Evolutionary conservation across 345 rosid genomes (phyloP).

Genomic region (Aquilaria sinensis): DNA sequence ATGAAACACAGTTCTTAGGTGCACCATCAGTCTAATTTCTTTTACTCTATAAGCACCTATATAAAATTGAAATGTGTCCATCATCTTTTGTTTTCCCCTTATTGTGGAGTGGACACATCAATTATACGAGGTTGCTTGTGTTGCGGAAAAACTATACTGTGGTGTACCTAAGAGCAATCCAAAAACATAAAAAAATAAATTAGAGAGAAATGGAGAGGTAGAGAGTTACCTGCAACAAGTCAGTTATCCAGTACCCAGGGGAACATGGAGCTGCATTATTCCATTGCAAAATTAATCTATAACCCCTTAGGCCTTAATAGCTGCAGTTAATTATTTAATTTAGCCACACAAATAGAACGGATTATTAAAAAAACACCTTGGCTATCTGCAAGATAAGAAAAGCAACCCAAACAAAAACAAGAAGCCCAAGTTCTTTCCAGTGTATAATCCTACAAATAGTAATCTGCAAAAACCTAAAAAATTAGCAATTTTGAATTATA

Average conservation of each 20-base stretch:
- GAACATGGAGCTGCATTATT: constrained; percentile 50
- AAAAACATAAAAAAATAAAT: no score
- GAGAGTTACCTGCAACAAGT: constrained; percentile 49
- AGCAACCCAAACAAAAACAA: constrained; percentile 66
- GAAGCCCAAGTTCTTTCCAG: constrained; percentile 85
- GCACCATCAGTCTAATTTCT: no score
- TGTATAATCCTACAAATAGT: constrained; percentile 48
- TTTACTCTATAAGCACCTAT: no score
- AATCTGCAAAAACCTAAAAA: constrained; percentile 31
- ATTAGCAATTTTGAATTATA: not conserved
- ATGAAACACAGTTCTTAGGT: no score
- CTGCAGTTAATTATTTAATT: not conserved
- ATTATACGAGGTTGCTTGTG: no score
- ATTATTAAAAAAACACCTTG: constrained; percentile 33
- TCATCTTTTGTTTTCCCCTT: no score
- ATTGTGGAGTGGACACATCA: no score
- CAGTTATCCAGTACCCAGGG: constrained; percentile 47
- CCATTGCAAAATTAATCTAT: constrained; percentile 29
- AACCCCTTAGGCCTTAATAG: constrained; percentile 13
- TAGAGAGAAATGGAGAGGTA: no score
- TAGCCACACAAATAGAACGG: not conserved
- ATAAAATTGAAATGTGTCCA: no score
- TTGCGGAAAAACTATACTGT: no score
- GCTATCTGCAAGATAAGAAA: constrained; percentile 59
- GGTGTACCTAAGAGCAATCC: no score